Conservation (phyloP, 208 protist genomes). For the Pavlovales sp. region DNA sequence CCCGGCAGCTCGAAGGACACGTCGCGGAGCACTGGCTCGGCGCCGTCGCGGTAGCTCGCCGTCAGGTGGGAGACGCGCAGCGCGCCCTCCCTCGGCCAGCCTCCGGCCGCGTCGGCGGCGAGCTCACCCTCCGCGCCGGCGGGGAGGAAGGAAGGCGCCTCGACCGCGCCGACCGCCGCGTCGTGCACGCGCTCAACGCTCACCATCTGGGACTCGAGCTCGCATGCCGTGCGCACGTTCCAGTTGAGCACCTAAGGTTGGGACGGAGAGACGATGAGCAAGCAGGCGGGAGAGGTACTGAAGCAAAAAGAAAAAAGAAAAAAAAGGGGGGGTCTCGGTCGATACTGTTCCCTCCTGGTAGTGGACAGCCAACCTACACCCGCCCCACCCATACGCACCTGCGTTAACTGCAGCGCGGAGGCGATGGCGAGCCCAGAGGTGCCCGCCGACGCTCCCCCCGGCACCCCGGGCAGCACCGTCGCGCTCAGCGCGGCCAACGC, state of each 20-base stretch:
- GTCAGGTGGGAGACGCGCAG: conserved; percentile 68
- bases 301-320: too few relatives aligned
- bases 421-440: conserved; percentile 53
- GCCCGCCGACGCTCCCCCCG: not conserved
- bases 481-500: conserved; percentile 49
- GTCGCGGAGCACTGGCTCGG: conserved; percentile 70
- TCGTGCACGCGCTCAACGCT: not conserved
- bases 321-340: too few relatives aligned
- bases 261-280: too few relatives aligned
- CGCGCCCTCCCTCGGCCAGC: conserved; percentile 63
- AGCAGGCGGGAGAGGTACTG: too few relatives aligned
- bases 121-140: conserved; percentile 20
- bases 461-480: conserved; percentile 39
- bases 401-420: conserved; percentile 54
- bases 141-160: not conserved
- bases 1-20: conserved; percentile 64
- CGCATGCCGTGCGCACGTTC: conserved; percentile 51
- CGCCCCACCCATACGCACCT: too few relatives aligned
- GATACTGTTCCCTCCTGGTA: too few relatives aligned
- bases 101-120: conserved; percentile 36
- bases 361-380: too few relatives aligned
- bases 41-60: conserved; percentile 72
- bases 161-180: conserved; percentile 3
- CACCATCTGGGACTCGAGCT: conserved; percentile 51
- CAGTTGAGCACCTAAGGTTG: conserved; percentile 59